These are phyloP conservation scores for Eucalyptus viminalis DNA, from an alignment of 345 rosid genomes.

Conservation along the genomic window DNA sequence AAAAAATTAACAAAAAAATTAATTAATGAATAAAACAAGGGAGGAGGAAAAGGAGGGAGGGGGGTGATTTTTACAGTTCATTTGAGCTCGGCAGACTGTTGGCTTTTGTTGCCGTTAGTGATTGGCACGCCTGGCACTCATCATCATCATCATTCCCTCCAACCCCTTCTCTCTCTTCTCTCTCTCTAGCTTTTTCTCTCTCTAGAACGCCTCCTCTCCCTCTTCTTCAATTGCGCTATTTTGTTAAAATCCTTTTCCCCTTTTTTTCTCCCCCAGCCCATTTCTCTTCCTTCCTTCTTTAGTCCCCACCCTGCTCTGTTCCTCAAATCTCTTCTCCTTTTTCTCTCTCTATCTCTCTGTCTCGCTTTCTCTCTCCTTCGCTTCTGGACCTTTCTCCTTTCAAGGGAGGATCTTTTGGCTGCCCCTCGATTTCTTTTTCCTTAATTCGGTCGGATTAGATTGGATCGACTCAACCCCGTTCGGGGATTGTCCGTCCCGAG, in stretches of 20 bases:
- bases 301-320: background rate
- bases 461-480: background rate
- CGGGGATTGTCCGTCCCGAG: background rate
- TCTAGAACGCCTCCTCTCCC: background rate
- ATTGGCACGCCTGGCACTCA: slow-evolving; percentile 87
- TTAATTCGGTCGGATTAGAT: background rate
- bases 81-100: background rate
- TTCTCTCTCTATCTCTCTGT: background rate
- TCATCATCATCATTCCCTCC: slow-evolving; percentile 59
- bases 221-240: background rate
- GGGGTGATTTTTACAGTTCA: background rate
- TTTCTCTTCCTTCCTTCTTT: background rate
- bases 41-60: too few species aligned
- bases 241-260: background rate
- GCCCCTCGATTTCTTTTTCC: background rate
- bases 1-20: background rate
- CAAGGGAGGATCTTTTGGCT: background rate
- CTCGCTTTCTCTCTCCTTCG: background rate
- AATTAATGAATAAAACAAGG: background rate
- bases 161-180: slow-evolving; percentile 5
- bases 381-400: background rate
- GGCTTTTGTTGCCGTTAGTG: slow-evolving; percentile 69
- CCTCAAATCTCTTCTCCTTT: background rate
- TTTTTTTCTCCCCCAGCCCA: background rate
- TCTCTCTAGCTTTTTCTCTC: background rate